Evolutionary conservation across 352 stramenopile species (phyloP).

Genomic region (Phytopythium delawarense): DNA sequence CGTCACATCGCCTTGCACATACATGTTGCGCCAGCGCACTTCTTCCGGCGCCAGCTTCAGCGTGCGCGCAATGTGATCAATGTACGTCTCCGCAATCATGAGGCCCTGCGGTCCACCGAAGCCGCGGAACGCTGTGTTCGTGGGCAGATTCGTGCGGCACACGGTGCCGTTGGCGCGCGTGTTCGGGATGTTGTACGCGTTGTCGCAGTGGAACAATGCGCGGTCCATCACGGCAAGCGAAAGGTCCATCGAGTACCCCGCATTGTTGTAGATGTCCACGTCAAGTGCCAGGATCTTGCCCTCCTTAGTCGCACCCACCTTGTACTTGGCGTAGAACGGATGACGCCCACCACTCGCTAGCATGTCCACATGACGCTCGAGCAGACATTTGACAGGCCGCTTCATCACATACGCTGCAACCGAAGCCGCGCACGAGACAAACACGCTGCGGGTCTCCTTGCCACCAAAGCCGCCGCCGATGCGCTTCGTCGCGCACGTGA

Average conservation of each 20-base stretch:
- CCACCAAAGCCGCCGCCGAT: conserved; percentile 97
- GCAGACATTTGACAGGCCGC: conserved; percentile 86
- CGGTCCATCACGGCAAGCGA: conserved; percentile 93
- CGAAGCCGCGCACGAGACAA: conserved; percentile 89
- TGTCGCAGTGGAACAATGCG: conserved; percentile 95
- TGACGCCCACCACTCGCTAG: conserved; percentile 90
- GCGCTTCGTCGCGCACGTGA: conserved; percentile 92
- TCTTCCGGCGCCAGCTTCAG: conserved; percentile 67
- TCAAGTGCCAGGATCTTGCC: conserved; percentile 89
- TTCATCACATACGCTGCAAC: conserved; percentile 88
- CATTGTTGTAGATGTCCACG: conserved; percentile 94
- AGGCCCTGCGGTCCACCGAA: conserved; percentile 95
- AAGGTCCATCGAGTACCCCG: conserved; percentile 93
- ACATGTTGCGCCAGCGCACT: conserved; percentile 91
- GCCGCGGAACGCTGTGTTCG: conserved; percentile 94
- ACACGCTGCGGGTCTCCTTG: conserved; percentile 93
- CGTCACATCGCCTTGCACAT: conserved; percentile 82
- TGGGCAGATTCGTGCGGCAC: conserved; percentile 93
- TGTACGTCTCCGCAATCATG: conserved; percentile 90
- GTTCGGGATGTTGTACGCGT: conserved; percentile 92
- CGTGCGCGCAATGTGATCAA: conserved; percentile 92
- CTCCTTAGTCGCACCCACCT: conserved; percentile 77
- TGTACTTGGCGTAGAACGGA: conserved; percentile 94
- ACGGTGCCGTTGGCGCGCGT: conserved; percentile 83
- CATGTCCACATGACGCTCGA: conserved; percentile 96